These are phyloP conservation scores for Termitomyces heimii DNA, from an alignment of 768 basidiomycete genomes.

Conservation along the genomic window DNA sequence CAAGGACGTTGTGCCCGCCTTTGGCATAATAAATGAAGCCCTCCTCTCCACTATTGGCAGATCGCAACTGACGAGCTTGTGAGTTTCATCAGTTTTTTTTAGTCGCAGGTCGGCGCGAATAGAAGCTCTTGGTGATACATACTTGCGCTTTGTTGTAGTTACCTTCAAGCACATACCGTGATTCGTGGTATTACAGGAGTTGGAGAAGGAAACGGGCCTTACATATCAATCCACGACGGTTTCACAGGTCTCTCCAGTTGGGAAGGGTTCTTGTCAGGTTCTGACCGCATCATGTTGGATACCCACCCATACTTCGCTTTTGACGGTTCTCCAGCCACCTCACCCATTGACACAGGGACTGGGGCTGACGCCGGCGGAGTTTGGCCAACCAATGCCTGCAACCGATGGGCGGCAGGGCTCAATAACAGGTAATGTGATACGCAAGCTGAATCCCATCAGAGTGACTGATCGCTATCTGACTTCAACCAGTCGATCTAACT, in stretches of 20 bases:
- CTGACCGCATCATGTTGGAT: slow-evolving; percentile 35
- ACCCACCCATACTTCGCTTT: slow-evolving; percentile 45
- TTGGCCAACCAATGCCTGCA: slow-evolving; percentile 42
- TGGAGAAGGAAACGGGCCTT: slow-evolving; percentile 62
- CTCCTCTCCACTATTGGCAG: slow-evolving; percentile 49
- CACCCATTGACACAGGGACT: slow-evolving; percentile 24
- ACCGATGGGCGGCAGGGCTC: slow-evolving; percentile 37
- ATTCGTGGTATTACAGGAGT: slow-evolving; percentile 69
- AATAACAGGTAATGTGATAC: slow-evolving; percentile 17
- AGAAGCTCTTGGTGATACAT: neutral
- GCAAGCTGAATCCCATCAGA: neutral
- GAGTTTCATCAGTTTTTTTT: slow-evolving; percentile 30
- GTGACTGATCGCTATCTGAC: slow-evolving; percentile 4
- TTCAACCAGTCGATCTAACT: slow-evolving; percentile 22
- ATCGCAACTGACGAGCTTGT: slow-evolving; percentile 56
- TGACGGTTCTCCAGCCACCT: slow-evolving; percentile 26
- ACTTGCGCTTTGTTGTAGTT: slow-evolving; percentile 26
- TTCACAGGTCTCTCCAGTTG: slow-evolving; percentile 37
- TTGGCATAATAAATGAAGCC: slow-evolving; percentile 64
- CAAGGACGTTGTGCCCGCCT: slow-evolving; percentile 54
- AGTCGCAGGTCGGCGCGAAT: slow-evolving; percentile 16
- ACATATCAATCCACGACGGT: slow-evolving; percentile 40
- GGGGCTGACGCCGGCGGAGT: slow-evolving; percentile 28
- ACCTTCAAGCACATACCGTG: slow-evolving; percentile 52
- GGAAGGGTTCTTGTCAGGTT: slow-evolving; percentile 28